A percentile compares a stretch with the other conserved stretches of the same genome.
Evolutionary conservation across 345 rosid genomes (phyloP).

Genomic region (Aquilaria sinensis): DNA sequence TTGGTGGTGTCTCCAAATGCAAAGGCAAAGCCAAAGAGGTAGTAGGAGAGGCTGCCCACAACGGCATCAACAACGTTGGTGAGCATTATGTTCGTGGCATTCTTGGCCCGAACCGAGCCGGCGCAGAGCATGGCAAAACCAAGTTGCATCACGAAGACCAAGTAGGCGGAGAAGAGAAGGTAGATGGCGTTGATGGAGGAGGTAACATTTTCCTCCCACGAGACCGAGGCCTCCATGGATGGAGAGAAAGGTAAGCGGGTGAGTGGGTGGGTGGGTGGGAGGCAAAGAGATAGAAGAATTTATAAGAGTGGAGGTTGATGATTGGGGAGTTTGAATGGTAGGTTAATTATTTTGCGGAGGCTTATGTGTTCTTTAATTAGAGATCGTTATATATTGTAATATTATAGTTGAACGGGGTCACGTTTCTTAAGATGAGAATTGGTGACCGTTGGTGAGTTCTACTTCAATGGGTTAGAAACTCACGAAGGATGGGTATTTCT

Average conservation of each 20-base stretch:
- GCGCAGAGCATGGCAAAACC: slow-evolving; percentile 80
- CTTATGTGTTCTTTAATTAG: too few species aligned
- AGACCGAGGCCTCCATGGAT: slow-evolving; percentile 26
- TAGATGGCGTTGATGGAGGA: slow-evolving; percentile 48
- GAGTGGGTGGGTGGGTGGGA: slow-evolving; percentile 3
- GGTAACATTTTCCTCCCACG: slow-evolving; percentile 53
- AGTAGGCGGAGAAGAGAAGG: slow-evolving; percentile 58
- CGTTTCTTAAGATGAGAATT: too few species aligned
- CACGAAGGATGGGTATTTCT: too few species aligned
- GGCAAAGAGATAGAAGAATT: slow-evolving; percentile 14
- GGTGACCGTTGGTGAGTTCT: too few species aligned
- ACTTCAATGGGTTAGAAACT: too few species aligned
- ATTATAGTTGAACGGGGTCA: too few species aligned
- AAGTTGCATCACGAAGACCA: slow-evolving; percentile 62
- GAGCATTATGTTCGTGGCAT: slow-evolving; percentile 66
- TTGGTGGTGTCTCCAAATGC: slow-evolving; percentile 52
- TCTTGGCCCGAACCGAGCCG: slow-evolving; percentile 65
- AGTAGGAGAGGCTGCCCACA: slow-evolving; percentile 64
- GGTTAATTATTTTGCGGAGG: too few species aligned
- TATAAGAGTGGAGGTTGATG: too few species aligned
- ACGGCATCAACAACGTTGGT: slow-evolving; percentile 67
- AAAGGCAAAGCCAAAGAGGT: slow-evolving; percentile 67
- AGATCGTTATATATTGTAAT: too few species aligned
- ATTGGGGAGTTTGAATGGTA: too few species aligned
- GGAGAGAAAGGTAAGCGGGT: background rate